These are phyloP conservation scores for Diplocarpon mali DNA, from an alignment of 2,329 filamentous ascomycete species.

Conservation along the genomic window DNA sequence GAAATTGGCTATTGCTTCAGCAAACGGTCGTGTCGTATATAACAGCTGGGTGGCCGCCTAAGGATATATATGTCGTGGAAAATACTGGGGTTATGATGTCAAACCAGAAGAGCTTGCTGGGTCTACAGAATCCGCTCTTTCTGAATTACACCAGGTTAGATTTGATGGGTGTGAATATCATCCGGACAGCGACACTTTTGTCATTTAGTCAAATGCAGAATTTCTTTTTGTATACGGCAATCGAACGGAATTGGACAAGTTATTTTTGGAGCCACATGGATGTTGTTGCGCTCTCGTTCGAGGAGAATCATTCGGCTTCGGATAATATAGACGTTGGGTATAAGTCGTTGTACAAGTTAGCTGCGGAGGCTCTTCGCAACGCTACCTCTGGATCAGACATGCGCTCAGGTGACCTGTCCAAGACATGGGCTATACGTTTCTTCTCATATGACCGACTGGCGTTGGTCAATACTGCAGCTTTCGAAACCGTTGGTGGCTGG, in stretches of 20 bases:
- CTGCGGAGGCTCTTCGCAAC: constrained; percentile 7
- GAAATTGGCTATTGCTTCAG: constrained; percentile 42
- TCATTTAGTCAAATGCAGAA: constrained; percentile 46
- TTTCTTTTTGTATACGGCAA: constrained; percentile 38
- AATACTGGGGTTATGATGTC: constrained; percentile 46
- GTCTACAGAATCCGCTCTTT: constrained; percentile 44
- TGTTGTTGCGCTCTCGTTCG: constrained; percentile 35
- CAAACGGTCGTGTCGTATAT: constrained; percentile 47
- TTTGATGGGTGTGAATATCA: constrained; percentile 40
- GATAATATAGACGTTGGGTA: constrained; percentile 2
- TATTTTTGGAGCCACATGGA: constrained; percentile 51
- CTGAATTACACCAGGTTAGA: constrained; percentile 39
- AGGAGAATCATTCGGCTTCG: constrained; percentile 24
- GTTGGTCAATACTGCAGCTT: constrained; percentile 42
- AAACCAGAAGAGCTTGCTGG: constrained; percentile 37
- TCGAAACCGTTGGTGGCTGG: constrained; percentile 38
- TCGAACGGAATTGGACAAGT: constrained; percentile 33
- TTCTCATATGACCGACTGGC: constrained; percentile 48
- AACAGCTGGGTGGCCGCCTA: constrained; percentile 45
- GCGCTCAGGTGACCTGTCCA: background rate
- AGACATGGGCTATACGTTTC: constrained; percentile 38
- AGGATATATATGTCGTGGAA: constrained; percentile 46
- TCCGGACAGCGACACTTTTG: constrained; percentile 40
- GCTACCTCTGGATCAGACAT: constrained; percentile 1
- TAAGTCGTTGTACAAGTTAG: constrained; percentile 15